Evolutionary conservation across 179 eudicot species (phyloP), one percentile per base, ranked within the genome.

Genomic region (Camellia oleifera): DNA sequence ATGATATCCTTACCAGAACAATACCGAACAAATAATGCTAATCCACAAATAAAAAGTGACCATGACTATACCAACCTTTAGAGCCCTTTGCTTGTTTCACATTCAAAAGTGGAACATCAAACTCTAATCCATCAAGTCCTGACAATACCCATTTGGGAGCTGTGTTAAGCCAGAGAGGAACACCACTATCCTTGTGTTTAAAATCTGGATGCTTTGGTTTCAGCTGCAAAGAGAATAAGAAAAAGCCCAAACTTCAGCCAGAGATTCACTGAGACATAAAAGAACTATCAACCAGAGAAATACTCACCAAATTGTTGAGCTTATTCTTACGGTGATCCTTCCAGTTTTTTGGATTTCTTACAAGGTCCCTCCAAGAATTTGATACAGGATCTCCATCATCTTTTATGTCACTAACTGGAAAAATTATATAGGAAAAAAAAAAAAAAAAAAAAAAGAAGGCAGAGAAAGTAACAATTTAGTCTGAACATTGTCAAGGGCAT

Each of bases 121-220:
- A 80, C 58, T 82, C 81, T 45, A 89, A 74, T 61, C 73, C 85
- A 67, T 60, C 77, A 46, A 89, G 71, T 57, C 60, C 77, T 7
- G 83, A 61, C 50, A 81, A 18, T 1, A 85, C 64, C 88, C 86
- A 84, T 20, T 69, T 50, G 10, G 91, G 91, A 62, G 90, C 88
- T 7, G 58, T 45, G 20, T 63, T 32, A 66, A 89, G 66, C 91
- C 91, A 89, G 11, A 89, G 87, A 0, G 83, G 45, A 7, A 23
- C 79, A 32, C 86, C 82, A 72, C 72, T 85, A 52, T 58, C 81
- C 81, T 85, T 87, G 79, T 87, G 82, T 78, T 83, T 89, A 72
- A 89, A 89, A 87, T 89, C 91, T 42, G 91, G 91, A 70, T 81
- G 72, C 1, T 84, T 87, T 18, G 78, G 77, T 44, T 87, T 85